Evolutionary conservation across 192 early-diverging fungal genomes (phyloP).

Genomic region (Mortierella claussenii): DNA sequence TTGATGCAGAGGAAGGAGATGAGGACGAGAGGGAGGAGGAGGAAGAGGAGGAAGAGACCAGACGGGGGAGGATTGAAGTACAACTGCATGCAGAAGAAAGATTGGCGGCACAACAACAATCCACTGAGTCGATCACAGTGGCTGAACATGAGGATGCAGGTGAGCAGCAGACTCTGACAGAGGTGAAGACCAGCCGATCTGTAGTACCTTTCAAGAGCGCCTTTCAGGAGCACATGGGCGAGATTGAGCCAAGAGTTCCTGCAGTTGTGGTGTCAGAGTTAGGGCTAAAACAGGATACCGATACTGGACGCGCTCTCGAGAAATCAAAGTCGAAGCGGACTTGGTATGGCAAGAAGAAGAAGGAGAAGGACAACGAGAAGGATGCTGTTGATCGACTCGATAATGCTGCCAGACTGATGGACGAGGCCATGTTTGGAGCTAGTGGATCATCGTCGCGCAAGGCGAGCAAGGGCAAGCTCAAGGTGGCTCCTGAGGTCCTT

Average conservation of each 20-base stretch:
- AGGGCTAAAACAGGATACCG: not conserved
- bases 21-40: not conserved
- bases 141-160: too few relatives aligned
- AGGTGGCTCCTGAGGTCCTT: not conserved
- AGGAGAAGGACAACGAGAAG: conserved; percentile 25
- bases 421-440: conserved; percentile 44
- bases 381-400: conserved; percentile 8
- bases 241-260: not conserved
- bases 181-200: too few relatives aligned
- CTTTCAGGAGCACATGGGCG: not conserved
- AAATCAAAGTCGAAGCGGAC: conserved; percentile 44
- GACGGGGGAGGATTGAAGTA: not conserved
- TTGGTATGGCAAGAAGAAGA: conserved; percentile 51
- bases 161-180: too few relatives aligned
- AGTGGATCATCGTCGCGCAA: not conserved
- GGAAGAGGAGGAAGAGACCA: not conserved
- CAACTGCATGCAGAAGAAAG: not conserved
- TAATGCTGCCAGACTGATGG: conserved; percentile 37
- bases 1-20: not conserved
- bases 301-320: not conserved
- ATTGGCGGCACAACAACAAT: not conserved
- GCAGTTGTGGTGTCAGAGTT: not conserved
- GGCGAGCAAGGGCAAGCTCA: conserved; percentile 1
- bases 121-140: not conserved
- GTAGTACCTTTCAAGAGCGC: not conserved